phyloP scores from a whole-genome alignment of 108 stramenopile species.

The Stephanodiscus minutulus region DNA sequence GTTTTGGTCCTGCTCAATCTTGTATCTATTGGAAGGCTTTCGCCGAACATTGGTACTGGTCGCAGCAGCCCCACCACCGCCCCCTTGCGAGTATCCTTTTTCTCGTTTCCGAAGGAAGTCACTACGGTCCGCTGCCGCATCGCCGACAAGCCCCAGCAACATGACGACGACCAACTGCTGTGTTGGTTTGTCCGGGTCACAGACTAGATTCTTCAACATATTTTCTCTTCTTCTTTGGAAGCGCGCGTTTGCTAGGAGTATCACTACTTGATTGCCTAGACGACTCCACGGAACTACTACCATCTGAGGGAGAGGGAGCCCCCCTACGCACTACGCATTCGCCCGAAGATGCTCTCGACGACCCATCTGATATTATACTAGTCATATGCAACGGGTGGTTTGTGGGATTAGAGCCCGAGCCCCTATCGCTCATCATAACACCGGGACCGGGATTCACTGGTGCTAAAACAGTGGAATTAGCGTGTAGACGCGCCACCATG shows the following conservation, averaged over 20 bases:
- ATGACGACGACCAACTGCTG: neutral
- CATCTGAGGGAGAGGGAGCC: constrained; percentile 7
- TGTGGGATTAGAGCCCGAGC: neutral
- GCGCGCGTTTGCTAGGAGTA: constrained; percentile 2
- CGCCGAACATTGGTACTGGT: too few species aligned
- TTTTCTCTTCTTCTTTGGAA: constrained; percentile 39
- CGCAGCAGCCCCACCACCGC: too few species aligned
- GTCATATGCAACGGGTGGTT: constrained; percentile 1
- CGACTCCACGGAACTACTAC: constrained; percentile 13
- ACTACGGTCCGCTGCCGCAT: too few species aligned
- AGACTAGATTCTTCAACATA: constrained; percentile 9
- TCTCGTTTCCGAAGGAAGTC: too few species aligned
- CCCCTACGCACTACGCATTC: constrained; percentile 8
- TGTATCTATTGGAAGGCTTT: too few species aligned
- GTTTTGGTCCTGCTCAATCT: too few species aligned
- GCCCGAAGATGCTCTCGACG: constrained; percentile 12
- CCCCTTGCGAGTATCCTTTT: too few species aligned
- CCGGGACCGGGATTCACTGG: neutral
- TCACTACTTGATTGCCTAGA: constrained; percentile 3
- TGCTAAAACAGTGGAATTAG: neutral
- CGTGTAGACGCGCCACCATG: constrained; percentile 23
- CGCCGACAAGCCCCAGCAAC: too few species aligned
- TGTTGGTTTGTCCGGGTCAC: too few species aligned
- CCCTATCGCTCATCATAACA: neutral
- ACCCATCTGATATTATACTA: constrained; percentile 17